These are phyloP conservation scores for Saturnispora diversa DNA, from an alignment of 805 yeast species.

Conservation along the genomic window DNA sequence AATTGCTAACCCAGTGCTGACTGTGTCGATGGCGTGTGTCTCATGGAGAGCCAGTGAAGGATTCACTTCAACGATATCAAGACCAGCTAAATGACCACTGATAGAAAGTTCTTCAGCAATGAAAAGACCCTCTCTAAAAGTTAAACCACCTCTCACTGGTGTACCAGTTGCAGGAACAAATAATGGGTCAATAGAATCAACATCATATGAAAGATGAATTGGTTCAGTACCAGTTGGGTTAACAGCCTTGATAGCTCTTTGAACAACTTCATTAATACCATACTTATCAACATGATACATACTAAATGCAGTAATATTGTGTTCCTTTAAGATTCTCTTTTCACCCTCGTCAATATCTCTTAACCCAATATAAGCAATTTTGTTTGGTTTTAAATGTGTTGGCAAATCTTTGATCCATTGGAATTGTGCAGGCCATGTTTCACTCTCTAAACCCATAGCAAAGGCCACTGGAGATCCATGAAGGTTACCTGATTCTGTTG, in stretches of 20 bases:
- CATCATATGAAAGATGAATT: conserved; percentile 87
- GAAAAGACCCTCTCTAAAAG: conserved; percentile 89
- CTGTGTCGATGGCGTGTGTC: conserved; percentile 71
- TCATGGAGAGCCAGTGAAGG: conserved; percentile 80
- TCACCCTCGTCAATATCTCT: conserved; percentile 91
- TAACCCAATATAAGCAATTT: conserved; percentile 86
- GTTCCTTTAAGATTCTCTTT: conserved; percentile 59
- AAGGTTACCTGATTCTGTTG: conserved; percentile 81
- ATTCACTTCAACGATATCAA: conserved; percentile 91
- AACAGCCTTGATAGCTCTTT: conserved; percentile 76
- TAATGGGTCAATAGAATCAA: conserved; percentile 92
- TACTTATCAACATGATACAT: conserved; percentile 95
- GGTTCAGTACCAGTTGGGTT: conserved; percentile 68
- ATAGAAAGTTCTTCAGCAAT: conserved; percentile 87
- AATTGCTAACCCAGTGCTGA: conserved; percentile 81
- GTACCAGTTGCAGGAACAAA: conserved; percentile 97
- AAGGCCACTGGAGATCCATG: conserved; percentile 97
- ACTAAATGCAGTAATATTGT: conserved; percentile 75
- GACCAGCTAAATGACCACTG: conserved; percentile 77
- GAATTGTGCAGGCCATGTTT: conserved; percentile 63
- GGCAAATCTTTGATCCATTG: conserved; percentile 52
- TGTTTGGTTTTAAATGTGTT: conserved; percentile 56
- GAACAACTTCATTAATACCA: conserved; percentile 86
- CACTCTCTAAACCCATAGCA: conserved; percentile 69
- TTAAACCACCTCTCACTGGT: conserved; percentile 92